Percentiles rank a stretch among this genome's conserved stretches.
These are phyloP conservation scores for Acanthamoeba healyi DNA, from an alignment of 208 protist genomes.

Conservation along the genomic window DNA sequence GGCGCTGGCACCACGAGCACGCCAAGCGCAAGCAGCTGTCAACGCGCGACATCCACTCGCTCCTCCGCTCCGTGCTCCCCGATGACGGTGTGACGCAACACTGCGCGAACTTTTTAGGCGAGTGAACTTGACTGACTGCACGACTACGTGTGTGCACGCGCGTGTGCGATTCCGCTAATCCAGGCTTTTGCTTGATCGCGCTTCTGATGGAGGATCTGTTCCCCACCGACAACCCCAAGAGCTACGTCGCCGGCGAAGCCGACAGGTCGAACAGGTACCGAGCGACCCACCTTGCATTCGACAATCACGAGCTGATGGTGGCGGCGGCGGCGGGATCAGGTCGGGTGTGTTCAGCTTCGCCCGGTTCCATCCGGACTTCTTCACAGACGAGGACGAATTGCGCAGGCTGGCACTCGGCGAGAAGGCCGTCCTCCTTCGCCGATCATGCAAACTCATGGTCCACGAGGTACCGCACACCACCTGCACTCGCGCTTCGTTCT, in stretches of 20 bases:
- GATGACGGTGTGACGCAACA: not conserved
- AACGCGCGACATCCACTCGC: not conserved
- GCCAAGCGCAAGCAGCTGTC: not conserved
- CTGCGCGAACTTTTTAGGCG: not conserved
- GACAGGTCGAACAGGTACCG: not conserved
- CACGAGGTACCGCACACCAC: constrained; percentile 2
- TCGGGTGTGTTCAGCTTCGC: constrained; percentile 44
- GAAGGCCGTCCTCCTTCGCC: not conserved
- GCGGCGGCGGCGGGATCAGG: not conserved
- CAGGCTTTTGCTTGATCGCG: constrained; percentile 42
- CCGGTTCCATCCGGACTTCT: constrained; percentile 33
- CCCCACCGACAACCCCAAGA: constrained; percentile 4
- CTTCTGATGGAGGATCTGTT: constrained; percentile 31
- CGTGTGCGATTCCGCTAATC: not conserved
- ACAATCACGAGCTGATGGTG: not conserved
- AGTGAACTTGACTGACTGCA: too few relatives aligned
- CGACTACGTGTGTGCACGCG: too few relatives aligned
- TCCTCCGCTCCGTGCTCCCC: not conserved
- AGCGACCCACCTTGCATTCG: not conserved
- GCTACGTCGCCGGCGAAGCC: not conserved
- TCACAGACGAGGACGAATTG: not conserved
- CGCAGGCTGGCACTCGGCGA: not conserved
- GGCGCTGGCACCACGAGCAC: not conserved
- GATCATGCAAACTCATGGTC: constrained; percentile 39
- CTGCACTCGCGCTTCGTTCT: not conserved